Base-by-base conservation (phyloP, 75 land plant species). In the Pinus tabuliformis region DNA sequence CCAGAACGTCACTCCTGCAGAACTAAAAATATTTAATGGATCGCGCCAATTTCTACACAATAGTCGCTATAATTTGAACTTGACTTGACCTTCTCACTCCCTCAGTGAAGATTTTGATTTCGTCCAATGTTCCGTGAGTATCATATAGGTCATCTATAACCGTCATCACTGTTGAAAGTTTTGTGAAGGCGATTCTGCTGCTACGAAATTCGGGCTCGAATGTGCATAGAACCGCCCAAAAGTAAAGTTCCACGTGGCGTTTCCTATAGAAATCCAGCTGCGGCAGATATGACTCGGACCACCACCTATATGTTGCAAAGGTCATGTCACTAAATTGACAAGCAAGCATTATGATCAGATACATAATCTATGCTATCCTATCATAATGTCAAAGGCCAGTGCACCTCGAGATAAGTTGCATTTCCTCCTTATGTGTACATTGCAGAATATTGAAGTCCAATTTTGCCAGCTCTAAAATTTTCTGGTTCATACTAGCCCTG, bases 141-240 rank as follows among this genome's bases (percentile, higher is more conserved):
- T 86, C 88, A 64, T 77, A 85, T 11, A 82, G 76, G 59, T 85
- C 87, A 62, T 85, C 84, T 3, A 82, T 58, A 8, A 68, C 11
- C 20, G 83, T 82, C n/a, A 77, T 30, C 5, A 80, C 11, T 30
- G 81, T 54, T 1, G 80, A 59, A 3, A 81, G 57, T 49, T 77
- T 80, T 24, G 77, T 18, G 81, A 62, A 0, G 70, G 37, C 58
- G 81, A 84, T 2, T 17, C 65, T 62, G 16, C 14, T 28, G 16
- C 17, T 3, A 62, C 33, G 3, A 30, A 28, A 62, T 1, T 62
- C 16, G 1, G 18, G 65, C 6, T 62, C 65, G 30, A 62, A 14
- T 1, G 14, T 14, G 0, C 5, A 5, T 4, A 1, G 0, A 14
- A 17, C 36, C 16, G 17, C 65, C 18, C 65, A 62, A 30, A 62